Conservation (phyloP, 2,329 filamentous ascomycete species). For the Chaetomium strumarium region DNA sequence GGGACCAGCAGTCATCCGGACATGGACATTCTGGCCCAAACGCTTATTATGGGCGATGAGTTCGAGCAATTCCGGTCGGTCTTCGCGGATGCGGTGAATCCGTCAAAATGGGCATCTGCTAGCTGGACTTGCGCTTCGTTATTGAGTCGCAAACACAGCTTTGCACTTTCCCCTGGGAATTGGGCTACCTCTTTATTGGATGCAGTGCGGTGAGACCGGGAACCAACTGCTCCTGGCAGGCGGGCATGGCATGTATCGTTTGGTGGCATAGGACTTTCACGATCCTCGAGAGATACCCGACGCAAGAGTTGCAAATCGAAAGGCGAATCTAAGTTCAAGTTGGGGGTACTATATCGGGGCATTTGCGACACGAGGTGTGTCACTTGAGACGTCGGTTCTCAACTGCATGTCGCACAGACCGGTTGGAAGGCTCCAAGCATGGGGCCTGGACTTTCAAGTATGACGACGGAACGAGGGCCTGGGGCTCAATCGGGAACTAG, state of each 20-base stretch:
- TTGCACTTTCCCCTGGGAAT: neutral
- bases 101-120: neutral
- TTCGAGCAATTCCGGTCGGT: conserved; percentile 8
- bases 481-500: neutral
- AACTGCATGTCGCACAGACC: conserved; percentile 3
- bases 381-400: conserved; percentile 20
- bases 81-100: neutral
- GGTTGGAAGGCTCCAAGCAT: neutral
- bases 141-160: neutral
- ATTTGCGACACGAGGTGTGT: conserved; percentile 24
- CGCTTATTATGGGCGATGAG: conserved; percentile 32
- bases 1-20: conserved; percentile 21
- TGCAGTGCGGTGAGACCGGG: neutral
- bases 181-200: neutral
- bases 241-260: neutral
- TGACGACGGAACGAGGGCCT: neutral
- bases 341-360: conserved; percentile 20
- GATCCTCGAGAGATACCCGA: conserved; percentile 16
- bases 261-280: conserved; percentile 9
- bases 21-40: conserved; percentile 22
- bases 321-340: conserved; percentile 24
- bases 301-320: conserved; percentile 19
- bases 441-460: neutral
- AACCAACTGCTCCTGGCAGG: neutral
- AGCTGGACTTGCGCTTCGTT: neutral